Conservation (phyloP, 192 early-diverging fungal genomes). For the Coemansia sp. region DNA sequence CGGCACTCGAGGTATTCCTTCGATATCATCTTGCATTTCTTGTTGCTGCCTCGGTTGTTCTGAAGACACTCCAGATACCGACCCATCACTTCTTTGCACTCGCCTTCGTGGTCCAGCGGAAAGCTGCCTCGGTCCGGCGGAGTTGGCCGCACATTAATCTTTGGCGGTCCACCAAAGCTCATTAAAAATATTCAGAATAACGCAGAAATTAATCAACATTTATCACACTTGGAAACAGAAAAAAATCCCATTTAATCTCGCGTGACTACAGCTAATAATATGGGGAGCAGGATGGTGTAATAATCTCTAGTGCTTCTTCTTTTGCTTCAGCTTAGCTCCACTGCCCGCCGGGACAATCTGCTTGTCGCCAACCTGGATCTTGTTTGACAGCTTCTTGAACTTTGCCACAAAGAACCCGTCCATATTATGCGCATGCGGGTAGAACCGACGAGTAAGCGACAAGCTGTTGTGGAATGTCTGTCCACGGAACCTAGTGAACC, state of each 20-base stretch:
- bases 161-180: slow-evolving; percentile 73
- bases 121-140: slow-evolving; percentile 88
- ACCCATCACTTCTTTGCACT: slow-evolving; percentile 77
- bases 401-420: slow-evolving; percentile 99
- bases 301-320: slow-evolving; percentile 11
- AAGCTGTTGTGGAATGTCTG: slow-evolving; percentile 82
- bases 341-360: slow-evolving; percentile 38
- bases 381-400: slow-evolving; percentile 91
- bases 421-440: slow-evolving; percentile 98
- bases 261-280: not conserved
- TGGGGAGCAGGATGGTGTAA: slow-evolving; percentile 3
- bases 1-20: slow-evolving; percentile 83
- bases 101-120: slow-evolving; percentile 82
- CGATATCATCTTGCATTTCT: slow-evolving; percentile 66
- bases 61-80: slow-evolving; percentile 77
- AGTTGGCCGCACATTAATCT: slow-evolving; percentile 56
- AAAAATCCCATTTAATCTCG: not conserved
- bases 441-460: slow-evolving; percentile 80
- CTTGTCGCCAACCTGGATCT: slow-evolving; percentile 42
- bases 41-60: slow-evolving; percentile 63
- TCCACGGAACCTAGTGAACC: slow-evolving; percentile 85
- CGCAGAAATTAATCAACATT: not conserved
- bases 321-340: slow-evolving; percentile 39
- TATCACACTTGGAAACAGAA: not conserved
- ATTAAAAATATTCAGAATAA: slow-evolving; percentile 28